Evolutionary conservation across 2,329 filamentous ascomycete species (phyloP), one percentile per base, ranked within the genome.

Genomic region (Colletotrichum theobromicola): DNA sequence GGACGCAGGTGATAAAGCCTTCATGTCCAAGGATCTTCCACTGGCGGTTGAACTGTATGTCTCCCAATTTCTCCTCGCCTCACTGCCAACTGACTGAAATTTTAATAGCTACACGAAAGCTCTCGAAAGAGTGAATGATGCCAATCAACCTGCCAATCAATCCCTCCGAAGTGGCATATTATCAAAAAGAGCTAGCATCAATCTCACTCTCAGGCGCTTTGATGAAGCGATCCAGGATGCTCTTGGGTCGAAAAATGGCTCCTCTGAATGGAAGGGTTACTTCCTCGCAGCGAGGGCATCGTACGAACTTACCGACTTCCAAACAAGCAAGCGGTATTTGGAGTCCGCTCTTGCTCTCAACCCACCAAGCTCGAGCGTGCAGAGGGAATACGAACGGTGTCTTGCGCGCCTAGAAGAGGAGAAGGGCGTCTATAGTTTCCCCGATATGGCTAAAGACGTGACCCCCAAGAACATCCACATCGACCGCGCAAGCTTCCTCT

Each of bases 241-340:
- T 1, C 78, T 84, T 13, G 79, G 79, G 2, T 81, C 82, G 0
- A 74, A 75, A 15, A 77, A 77, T 6, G 75, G 37, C 13, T 15
- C 77, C 1, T 67, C 77, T 0, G 82, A 84, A 74, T 84, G 82
- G 82, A 81, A 80, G 46, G 79, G 80, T 1, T 81, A 83, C 75
- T 80, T 80, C 65, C 80, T 80, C 9, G 84, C 83, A 1, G 82
- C 81, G 2, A 79, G 79, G 10, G 83, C 83, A 3, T 78, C 82
- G 5, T 85, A 84, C 71, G 82, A 79, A 5, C 79, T 85, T 0
- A 79, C 82, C 53, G 75, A 81, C 26, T 84, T 83, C 75, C 10
- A 60, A 6, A 30, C 65, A 1, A 78, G 78, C 73, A 78, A 78
- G 34, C 7, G 70, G 9, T 68, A 81, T 62, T 79, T 82, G 1